Evolutionary conservation across 106 monocot genomes (phyloP).

Genomic region (Narthecium ossifragum): DNA sequence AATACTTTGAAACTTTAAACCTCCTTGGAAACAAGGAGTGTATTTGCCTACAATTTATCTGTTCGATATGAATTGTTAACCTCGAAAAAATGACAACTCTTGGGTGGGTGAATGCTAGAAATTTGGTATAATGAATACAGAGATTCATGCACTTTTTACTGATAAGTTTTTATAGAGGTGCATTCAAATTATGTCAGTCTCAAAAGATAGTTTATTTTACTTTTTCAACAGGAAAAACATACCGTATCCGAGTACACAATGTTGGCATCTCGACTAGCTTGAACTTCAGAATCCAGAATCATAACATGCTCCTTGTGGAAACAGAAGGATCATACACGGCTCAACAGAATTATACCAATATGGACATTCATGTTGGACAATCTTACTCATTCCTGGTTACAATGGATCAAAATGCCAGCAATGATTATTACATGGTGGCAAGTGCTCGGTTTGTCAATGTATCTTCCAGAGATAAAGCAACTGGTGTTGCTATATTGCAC

Average conservation of each 20-base stretch:
- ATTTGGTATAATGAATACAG: too few relatives aligned
- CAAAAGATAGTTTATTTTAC: not conserved
- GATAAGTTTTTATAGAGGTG: not conserved
- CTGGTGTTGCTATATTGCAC: constrained; percentile 87
- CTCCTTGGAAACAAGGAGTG: too few relatives aligned
- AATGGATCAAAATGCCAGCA: constrained; percentile 90
- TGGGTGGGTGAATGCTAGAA: too few relatives aligned
- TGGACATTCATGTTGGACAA: constrained; percentile 98
- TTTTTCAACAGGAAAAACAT: constrained; percentile 60
- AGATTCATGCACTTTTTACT: too few relatives aligned
- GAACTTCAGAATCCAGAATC: constrained; percentile 95
- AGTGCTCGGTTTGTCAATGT: constrained; percentile 64
- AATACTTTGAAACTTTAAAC: too few relatives aligned
- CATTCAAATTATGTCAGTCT: not conserved
- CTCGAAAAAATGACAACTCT: not conserved
- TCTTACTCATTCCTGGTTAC: constrained; percentile 95
- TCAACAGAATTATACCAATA: constrained; percentile 82
- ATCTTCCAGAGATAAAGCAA: constrained; percentile 36
- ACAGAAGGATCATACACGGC: constrained; percentile 94
- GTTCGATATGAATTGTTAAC: not conserved
- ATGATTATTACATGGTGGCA: constrained; percentile 88
- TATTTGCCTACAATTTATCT: too few relatives aligned
- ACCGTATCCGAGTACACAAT: constrained; percentile 85
- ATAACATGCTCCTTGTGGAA: constrained; percentile 91
- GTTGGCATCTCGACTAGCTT: constrained; percentile 78